Evolutionary conservation across 1,139 yeast species (phyloP), one percentile per base, ranked within the genome.

Genomic region (Torulaspora pretoriensis): DNA sequence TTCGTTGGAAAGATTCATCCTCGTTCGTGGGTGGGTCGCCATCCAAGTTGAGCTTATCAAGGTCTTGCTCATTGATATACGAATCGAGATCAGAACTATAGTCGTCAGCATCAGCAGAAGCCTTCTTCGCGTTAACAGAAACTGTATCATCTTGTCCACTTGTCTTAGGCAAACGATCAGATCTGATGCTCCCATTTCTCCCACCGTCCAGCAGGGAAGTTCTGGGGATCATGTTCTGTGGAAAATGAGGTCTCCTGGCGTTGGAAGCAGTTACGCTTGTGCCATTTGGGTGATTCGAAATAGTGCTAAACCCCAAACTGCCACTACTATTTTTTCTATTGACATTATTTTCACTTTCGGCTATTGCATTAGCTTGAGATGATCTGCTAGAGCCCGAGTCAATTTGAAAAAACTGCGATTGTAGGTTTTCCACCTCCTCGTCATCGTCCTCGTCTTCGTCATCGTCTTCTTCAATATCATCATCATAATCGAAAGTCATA

Each of bases 401-500:
- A 14, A 57, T 27, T 34, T 54, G 54, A 29, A 59, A 57, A 47
- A 59, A 59, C 32, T 50, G 50, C 2, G 59, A 52, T 13, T 50
- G 52, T 17, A 54, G 32, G 29, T 57, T 54, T 19, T 53, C 53
- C 28, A 52, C 49, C 31, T 49, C 53, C 9, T 46, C 56, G 29
- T 56, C 63, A 9, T 59, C 65, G 17, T 62, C 63, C 12, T 58
- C 65, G 8, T 60, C 64, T 22, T 61, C 65, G 8, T 62, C 64
- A 19, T 61, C 64, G 14, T 61, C 67, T 31, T 61, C 64, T 17
- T 60, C 64, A 8, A 59, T 41, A 38, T 53, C 55, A 24, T 57
- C 63, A 44, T 61, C 63, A 38, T 58, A 62, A 45, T 57, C 63
- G 45, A 60, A 58, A 25, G 56, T 59, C 50, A 60, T 51, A 8